phyloP scores from a whole-genome alignment of 2,329 filamentous ascomycete species.

The Trichoderma lentiforme region DNA sequence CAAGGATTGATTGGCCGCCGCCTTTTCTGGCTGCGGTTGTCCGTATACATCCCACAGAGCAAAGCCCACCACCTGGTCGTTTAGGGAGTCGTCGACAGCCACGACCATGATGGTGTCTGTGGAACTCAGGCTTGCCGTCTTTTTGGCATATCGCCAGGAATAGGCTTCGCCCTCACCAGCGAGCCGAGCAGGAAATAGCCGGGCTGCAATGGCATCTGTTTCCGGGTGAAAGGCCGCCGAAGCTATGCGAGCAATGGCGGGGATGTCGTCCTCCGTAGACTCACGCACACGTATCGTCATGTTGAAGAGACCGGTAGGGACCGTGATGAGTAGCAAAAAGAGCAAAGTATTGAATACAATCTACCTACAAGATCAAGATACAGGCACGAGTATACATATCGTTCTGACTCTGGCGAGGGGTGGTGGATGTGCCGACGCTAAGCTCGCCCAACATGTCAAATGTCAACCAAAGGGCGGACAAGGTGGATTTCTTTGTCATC shows the following conservation, averaged over 20 bases:
- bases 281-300: constrained; percentile 28
- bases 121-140: constrained; percentile 17
- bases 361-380: not conserved
- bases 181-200: constrained; percentile 20
- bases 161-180: constrained; percentile 16
- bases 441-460: constrained; percentile 8
- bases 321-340: not conserved
- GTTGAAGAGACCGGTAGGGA: not conserved
- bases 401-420: not conserved
- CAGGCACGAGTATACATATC: not conserved
- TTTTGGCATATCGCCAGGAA: constrained; percentile 21
- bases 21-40: not conserved
- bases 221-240: constrained; percentile 25
- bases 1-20: constrained; percentile 12
- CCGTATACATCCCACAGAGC: constrained; percentile 22
- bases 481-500: not conserved
- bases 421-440: not conserved
- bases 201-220: constrained; percentile 20
- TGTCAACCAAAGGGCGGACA: constrained; percentile 14
- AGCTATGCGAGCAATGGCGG: constrained; percentile 26
- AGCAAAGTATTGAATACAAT: not conserved
- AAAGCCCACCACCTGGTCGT: constrained; percentile 22
- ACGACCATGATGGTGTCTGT: constrained; percentile 21
- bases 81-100: constrained; percentile 20
- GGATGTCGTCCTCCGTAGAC: constrained; percentile 26